A percentile compares a stretch with the other conserved stretches of the same genome.
Evolutionary conservation across 768 basidiomycete genomes (phyloP).

Genomic region (Dacryopinax primogenitus): DNA sequence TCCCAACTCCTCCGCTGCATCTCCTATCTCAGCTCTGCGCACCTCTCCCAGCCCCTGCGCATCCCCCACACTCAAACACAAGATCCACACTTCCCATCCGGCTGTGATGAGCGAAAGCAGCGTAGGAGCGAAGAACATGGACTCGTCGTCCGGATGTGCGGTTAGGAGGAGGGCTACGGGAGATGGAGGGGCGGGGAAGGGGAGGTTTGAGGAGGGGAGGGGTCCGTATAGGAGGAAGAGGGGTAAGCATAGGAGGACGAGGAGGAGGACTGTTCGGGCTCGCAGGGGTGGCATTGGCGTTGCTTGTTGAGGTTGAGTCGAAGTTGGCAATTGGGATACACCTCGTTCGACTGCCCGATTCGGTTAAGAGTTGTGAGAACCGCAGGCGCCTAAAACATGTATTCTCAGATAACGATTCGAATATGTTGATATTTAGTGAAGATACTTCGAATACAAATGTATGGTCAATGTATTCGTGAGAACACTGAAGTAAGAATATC

Average conservation of each 20-base stretch:
- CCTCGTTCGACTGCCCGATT: too few species aligned
- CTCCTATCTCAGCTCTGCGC: slow-evolving; percentile 45
- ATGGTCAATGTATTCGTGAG: too few species aligned
- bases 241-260: not conserved
- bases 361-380: too few species aligned
- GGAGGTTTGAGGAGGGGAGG: not conserved
- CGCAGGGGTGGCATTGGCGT: slow-evolving; percentile 16
- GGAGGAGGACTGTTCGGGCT: slow-evolving; percentile 12
- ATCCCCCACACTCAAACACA: slow-evolving; percentile 54
- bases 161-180: slow-evolving; percentile 53
- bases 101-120: slow-evolving; percentile 39
- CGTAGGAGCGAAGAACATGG: slow-evolving; percentile 86
- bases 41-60: slow-evolving; percentile 59
- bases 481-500: too few species aligned
- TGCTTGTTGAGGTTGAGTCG: slow-evolving; percentile 13
- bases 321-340: too few species aligned
- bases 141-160: slow-evolving; percentile 91
- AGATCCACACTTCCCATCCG: slow-evolving; percentile 37
- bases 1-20: slow-evolving; percentile 56
- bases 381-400: too few species aligned
- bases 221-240: slow-evolving; percentile 10
- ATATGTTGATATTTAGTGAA: too few species aligned
- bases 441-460: too few species aligned
- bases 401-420: too few species aligned
- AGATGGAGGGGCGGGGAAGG: not conserved